phyloP scores from a whole-genome alignment of 2,329 filamentous ascomycete genomes.

The Fusarium papillatum region DNA sequence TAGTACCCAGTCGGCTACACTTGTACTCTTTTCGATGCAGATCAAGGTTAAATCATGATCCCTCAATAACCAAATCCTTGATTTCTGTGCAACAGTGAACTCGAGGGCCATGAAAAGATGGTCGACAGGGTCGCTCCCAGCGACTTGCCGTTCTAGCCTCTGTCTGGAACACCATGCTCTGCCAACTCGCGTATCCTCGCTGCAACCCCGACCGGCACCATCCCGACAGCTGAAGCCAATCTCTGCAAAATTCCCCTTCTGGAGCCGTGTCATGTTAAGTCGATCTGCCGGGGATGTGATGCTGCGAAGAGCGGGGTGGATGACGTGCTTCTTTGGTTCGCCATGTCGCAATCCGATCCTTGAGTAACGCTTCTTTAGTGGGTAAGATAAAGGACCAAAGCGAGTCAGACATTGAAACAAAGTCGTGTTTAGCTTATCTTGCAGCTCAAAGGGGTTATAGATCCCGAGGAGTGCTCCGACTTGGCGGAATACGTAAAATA shows the following conservation, averaged over 20 bases:
- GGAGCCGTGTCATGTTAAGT: not conserved
- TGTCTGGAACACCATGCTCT: not conserved
- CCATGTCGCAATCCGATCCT: constrained; percentile 4
- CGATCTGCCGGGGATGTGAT: not conserved
- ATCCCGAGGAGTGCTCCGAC: not conserved
- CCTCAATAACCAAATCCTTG: not conserved
- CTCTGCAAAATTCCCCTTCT: not conserved
- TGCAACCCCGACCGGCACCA: not conserved
- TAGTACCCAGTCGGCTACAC: too few species aligned
- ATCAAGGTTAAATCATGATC: not conserved
- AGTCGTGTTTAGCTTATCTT: not conserved
- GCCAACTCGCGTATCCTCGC: not conserved
- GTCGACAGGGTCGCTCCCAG: not conserved
- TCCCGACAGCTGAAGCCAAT: not conserved
- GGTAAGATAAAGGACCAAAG: not conserved
- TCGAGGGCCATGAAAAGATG: not conserved
- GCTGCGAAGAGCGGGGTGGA: not conserved
- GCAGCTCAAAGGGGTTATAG: not conserved
- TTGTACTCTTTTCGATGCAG: not conserved
- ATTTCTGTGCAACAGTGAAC: not conserved
- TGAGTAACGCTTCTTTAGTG: not conserved
- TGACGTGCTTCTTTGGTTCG: not conserved
- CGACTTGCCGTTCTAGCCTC: not conserved
- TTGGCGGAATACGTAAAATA: not conserved
- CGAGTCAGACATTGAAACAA: not conserved